These are phyloP conservation scores for Pyrenochaeta sp. DNA, from an alignment of 2,329 filamentous ascomycete genomes.

Conservation along the genomic window DNA sequence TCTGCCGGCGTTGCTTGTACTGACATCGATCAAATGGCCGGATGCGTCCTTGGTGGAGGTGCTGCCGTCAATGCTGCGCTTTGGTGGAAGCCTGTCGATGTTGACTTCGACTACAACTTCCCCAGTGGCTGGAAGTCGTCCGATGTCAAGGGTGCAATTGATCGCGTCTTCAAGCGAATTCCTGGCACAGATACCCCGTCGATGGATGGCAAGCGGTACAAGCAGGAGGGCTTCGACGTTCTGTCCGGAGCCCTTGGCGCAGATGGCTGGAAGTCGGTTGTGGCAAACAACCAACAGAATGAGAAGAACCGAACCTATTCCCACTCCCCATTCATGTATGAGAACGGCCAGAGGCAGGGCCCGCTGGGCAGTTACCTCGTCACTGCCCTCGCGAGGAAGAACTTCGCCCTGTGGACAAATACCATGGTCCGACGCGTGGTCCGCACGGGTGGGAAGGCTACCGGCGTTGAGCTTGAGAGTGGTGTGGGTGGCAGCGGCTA, in stretches of 20 bases:
- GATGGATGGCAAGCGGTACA: slow-evolving; percentile 70
- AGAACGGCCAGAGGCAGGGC: slow-evolving; percentile 71
- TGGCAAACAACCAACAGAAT: slow-evolving; percentile 66
- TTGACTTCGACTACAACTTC: slow-evolving; percentile 77
- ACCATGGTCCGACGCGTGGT: slow-evolving; percentile 74
- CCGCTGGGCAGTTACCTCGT: slow-evolving; percentile 77
- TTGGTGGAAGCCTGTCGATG: slow-evolving; percentile 71
- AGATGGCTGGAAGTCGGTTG: slow-evolving; percentile 70
- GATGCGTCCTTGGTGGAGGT: slow-evolving; percentile 74
- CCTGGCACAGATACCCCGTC: slow-evolving; percentile 74
- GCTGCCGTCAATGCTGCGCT: slow-evolving; percentile 73
- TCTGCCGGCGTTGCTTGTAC: slow-evolving; percentile 71
- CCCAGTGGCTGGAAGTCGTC: slow-evolving; percentile 73
- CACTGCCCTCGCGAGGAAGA: slow-evolving; percentile 64
- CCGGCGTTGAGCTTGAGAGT: slow-evolving; percentile 73
- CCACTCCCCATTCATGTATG: slow-evolving; percentile 73
- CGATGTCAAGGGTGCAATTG: slow-evolving; percentile 68
- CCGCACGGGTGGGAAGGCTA: slow-evolving; percentile 68
- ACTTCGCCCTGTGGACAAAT: slow-evolving; percentile 73
- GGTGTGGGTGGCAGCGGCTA: slow-evolving; percentile 64
- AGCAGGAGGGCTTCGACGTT: slow-evolving; percentile 71
- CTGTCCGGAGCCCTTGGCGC: slow-evolving; percentile 66
- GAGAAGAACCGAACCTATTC: slow-evolving; percentile 72
- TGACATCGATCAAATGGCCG: slow-evolving; percentile 77
- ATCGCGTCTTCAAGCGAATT: slow-evolving; percentile 73